Conservation (phyloP, 257 asterid species). For the Striga asiatica region DNA sequence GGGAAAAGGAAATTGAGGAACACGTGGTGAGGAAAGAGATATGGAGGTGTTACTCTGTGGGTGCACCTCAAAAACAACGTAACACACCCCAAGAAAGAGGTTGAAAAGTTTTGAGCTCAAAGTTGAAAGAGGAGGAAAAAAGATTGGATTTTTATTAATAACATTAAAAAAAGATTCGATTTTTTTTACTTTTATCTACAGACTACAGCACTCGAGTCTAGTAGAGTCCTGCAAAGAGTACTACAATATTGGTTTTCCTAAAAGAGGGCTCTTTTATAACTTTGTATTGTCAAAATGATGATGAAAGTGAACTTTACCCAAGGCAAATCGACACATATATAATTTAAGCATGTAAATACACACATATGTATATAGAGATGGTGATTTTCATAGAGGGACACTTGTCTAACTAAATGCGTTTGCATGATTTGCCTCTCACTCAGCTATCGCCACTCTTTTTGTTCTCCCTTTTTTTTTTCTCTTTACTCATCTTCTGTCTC, state of each 20-base stretch:
- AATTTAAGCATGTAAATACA: background rate
- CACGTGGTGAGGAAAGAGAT: slow-evolving; percentile 49
- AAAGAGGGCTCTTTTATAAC: no score
- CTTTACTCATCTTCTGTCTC: slow-evolving; percentile 14
- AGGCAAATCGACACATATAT: background rate
- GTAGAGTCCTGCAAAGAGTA: no score
- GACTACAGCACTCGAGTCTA: no score
- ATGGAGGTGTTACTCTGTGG: slow-evolving; percentile 25
- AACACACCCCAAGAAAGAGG: slow-evolving; percentile 16
- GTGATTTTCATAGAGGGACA: slow-evolving; percentile 10
- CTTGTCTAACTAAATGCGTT: slow-evolving; percentile 13
- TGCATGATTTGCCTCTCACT: slow-evolving; percentile 22
- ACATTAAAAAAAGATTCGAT: no score
- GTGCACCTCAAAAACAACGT: slow-evolving; percentile 4
- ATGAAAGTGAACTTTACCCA: slow-evolving; percentile 28
- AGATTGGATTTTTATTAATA: background rate
- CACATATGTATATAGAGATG: background rate
- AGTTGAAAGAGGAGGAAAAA: slow-evolving; percentile 1
- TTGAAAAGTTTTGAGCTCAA: background rate
- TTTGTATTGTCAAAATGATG: slow-evolving; percentile 9
- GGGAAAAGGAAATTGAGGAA: background rate
- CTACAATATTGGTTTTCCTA: no score
- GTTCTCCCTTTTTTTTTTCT: background rate
- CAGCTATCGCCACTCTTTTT: slow-evolving; percentile 13
- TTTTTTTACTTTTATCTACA: background rate